Evolutionary conservation across 2,329 filamentous ascomycete species (phyloP), one percentile per base, ranked within the genome.

Genomic region (Curvularia verruculosa): DNA sequence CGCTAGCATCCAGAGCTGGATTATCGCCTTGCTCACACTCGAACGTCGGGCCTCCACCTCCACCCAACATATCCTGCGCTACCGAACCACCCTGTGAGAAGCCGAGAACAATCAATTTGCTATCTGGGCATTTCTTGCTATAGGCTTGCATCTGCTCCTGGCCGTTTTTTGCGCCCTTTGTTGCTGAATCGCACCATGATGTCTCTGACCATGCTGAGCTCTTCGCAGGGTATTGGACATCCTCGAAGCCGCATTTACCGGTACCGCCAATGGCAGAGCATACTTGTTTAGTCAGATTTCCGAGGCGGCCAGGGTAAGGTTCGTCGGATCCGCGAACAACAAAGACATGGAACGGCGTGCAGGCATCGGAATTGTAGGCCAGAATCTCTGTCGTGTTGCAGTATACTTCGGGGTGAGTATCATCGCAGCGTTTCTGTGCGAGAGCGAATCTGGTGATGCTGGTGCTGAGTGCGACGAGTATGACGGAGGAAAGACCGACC

Each of bases 251-350:
- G 40, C 70, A 70, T 3, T 65, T 59, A 3, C 59, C 52, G 28
- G 44, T 39, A 3, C 63, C 60, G 15, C 66, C 67, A 18, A 70
- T 50, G 2, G 46, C 44, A 1, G 51, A 41, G 54, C 70, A 72
- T 15, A 71, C 61, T 37, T 65, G 49, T 15, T 46, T 58, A 5
- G 66, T 68, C 18, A 72, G 40, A 46, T 67, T 66, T 21, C 68
- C 68, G 7, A 67, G 60, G 21, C 69, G 66, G 24, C 70, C 68
- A 2, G 70, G 70, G 26, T 67, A 70, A 1, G 66, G 66, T 15
- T 71, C 69, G 40, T 70, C 66, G 10, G 70, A 72, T n/a, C 68
- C 70, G 24, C 70, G 68, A 1, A 60, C 48, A 26, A 72, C 24
- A 55, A 72, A 72, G 23, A 70, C 51, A 47, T 72, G 70, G 54